Conservation (phyloP, 805 yeast species). For the Sugiyamaella floridensis region DNA sequence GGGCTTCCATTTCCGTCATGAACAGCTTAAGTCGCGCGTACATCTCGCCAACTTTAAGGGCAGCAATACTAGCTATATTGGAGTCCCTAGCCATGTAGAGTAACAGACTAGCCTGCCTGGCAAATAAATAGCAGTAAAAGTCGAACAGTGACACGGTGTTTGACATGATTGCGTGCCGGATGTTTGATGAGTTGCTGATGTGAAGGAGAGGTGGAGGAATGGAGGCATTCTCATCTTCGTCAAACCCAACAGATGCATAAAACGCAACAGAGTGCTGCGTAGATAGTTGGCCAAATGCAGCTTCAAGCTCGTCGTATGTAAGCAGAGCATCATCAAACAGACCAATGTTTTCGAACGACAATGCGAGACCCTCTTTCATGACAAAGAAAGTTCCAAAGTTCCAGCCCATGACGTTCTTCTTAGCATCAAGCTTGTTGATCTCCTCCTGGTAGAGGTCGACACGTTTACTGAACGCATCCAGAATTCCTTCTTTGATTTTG, state of each 20-base stretch:
- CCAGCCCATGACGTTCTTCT: constrained; percentile 36
- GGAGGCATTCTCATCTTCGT: constrained; percentile 7
- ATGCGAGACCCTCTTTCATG: constrained; percentile 45
- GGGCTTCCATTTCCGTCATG: constrained; percentile 34
- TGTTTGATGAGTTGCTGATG: constrained; percentile 14
- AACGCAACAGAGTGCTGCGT: constrained; percentile 25
- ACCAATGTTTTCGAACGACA: constrained; percentile 47
- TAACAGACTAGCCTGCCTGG: constrained; percentile 31
- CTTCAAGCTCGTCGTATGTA: constrained; percentile 43
- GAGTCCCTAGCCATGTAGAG: constrained; percentile 26
- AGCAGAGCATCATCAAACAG: constrained; percentile 54
- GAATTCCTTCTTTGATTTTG: constrained; percentile 42
- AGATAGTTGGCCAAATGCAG: constrained; percentile 23
- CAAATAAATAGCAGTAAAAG: constrained; percentile 32
- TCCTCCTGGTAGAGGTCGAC: constrained; percentile 37
- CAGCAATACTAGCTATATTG: constrained; percentile 19
- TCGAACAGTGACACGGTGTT: constrained; percentile 35
- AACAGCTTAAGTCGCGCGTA: constrained; percentile 32
- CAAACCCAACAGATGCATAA: constrained; percentile 28
- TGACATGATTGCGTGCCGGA: constrained; percentile 29
- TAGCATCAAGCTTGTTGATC: constrained; percentile 34
- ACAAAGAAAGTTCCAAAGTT: constrained; percentile 40
- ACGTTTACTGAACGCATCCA: constrained; percentile 48
- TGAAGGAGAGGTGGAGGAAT: constrained; percentile 15
- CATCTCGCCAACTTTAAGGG: constrained; percentile 23